Evolutionary conservation across 2,329 filamentous ascomycete species (phyloP), one percentile per base, ranked within the genome.

Genomic region (Basipetospora chlamydospora): DNA sequence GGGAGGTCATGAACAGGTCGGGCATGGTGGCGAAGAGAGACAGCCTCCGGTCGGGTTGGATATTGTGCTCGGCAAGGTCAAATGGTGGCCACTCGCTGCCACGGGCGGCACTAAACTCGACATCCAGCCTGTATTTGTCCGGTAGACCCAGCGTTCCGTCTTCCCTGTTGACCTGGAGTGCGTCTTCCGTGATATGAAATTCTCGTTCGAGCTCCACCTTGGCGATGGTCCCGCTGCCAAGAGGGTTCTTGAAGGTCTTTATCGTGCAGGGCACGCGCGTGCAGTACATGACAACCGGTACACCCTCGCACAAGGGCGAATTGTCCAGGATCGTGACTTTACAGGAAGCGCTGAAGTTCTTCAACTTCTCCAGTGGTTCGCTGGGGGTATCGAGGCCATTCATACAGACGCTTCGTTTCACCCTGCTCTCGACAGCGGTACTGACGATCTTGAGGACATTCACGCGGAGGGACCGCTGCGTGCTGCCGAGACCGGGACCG

Each of bases 261-360:
- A 75, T 53, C 29, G 61, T 61, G 52, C 70, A 73, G 7, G 64
- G 51, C 46, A 73, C 67, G 42, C 62, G 70, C 46, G 70, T 62
- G 43, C 67, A 67, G 45, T 70, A 60, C 39, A 74, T 49, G 6
- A 69, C 54, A 7, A 32, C 32, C 13, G 33, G 38, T 13, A 22
- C 20, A 26, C 31, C 31, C 6, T 20, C 28, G 28, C 33, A 30
- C 35, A 61, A 56, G 20, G 55, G 47, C 36, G 49, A 52, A 33
- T 48, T 42, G 39, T 59, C 56, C 21, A 47, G 52, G 38, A 60
- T 49, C 21, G 55, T 59, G 41, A 60, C 51, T 43, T 56, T 52
- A 40, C 57, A 60, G 36, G 46, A 52, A 20, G 54, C 57, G 44
- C 53, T 55, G 36, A 50, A 55, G 32, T 45, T 50, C 23, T 51